Percentiles rank a stretch among this genome's conserved stretches.
Conservation (phyloP, 768 basidiomycete genomes). For the Mycena polygramma region DNA sequence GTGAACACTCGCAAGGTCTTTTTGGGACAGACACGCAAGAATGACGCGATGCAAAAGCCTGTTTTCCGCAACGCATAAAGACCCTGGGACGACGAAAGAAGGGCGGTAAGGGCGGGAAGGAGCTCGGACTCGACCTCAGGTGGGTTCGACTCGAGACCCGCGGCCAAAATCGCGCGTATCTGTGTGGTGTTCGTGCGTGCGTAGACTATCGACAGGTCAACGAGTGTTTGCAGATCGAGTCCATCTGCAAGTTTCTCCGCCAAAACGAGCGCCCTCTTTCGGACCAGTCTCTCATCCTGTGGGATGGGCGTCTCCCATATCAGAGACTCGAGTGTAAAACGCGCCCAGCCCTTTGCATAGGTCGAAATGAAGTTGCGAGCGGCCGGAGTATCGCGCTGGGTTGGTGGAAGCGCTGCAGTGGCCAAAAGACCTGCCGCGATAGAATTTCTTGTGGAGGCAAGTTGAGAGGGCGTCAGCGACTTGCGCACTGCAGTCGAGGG, state of each 20-base stretch:
- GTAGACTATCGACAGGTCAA: conserved; percentile 75
- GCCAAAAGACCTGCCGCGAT: conserved; percentile 63
- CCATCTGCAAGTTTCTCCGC: conserved; percentile 65
- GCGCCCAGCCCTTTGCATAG: conserved; percentile 70
- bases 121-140: conserved; percentile 57
- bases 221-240: conserved; percentile 65
- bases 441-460: conserved; percentile 54
- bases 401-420: conserved; percentile 61
- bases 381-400: conserved; percentile 60
- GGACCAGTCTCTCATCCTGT: conserved; percentile 59
- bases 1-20: conserved; percentile 66
- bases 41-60: conserved; percentile 65
- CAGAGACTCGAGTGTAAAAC: conserved; percentile 63
- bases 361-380: conserved; percentile 65
- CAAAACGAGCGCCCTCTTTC: conserved; percentile 63
- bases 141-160: conserved; percentile 51
- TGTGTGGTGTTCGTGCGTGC: conserved; percentile 58
- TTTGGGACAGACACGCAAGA: conserved; percentile 66
- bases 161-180: conserved; percentile 58
- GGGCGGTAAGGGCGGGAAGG: conserved; percentile 68
- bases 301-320: conserved; percentile 64
- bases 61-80: conserved; percentile 77
- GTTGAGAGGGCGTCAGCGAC: conserved; percentile 64
- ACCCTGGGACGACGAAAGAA: conserved; percentile 62
- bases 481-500: conserved; percentile 65